phyloP scores from a whole-genome alignment of 225 moss, liverwort and hornwort genomes.

The Antitrichia curtipendula region DNA sequence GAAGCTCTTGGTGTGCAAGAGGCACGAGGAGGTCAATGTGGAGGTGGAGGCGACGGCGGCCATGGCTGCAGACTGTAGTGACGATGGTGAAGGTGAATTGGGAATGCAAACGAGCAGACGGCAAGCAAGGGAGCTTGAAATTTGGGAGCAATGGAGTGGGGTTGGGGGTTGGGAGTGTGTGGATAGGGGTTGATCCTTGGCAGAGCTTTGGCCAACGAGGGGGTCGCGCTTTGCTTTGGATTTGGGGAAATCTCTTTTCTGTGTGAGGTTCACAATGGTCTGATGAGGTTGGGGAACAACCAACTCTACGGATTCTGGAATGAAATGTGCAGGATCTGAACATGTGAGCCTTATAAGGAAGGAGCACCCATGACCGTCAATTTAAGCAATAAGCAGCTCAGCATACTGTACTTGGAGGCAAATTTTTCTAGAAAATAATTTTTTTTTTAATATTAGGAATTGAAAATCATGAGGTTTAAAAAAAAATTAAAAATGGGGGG shows the following conservation, averaged over 20 bases:
- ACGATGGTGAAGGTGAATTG: not conserved
- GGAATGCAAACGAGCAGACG: not conserved
- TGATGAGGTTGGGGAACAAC: not conserved
- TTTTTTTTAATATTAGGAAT: too few species aligned
- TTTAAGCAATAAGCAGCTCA: too few species aligned
- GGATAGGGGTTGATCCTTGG: not conserved
- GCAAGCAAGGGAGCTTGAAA: too few species aligned
- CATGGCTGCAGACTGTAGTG: not conserved
- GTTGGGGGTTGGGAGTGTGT: too few species aligned
- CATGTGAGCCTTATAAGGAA: not conserved
- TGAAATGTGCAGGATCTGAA: fast-evolving
- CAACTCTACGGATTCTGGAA: not conserved
- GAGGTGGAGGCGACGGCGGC: conserved; percentile 10
- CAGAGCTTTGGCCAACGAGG: not conserved
- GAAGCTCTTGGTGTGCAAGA: not conserved
- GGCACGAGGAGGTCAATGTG: not conserved
- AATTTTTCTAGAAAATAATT: too few species aligned
- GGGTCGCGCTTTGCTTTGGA: not conserved
- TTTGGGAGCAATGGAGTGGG: too few species aligned
- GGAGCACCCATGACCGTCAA: too few species aligned
- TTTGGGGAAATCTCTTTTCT: not conserved
- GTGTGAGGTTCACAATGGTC: not conserved
- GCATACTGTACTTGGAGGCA: too few species aligned
- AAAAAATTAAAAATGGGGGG: too few species aligned
- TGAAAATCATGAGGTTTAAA: too few species aligned